Evolutionary conservation across 345 rosid genomes (phyloP).

Genomic region (Bretschneidera sinensis): DNA sequence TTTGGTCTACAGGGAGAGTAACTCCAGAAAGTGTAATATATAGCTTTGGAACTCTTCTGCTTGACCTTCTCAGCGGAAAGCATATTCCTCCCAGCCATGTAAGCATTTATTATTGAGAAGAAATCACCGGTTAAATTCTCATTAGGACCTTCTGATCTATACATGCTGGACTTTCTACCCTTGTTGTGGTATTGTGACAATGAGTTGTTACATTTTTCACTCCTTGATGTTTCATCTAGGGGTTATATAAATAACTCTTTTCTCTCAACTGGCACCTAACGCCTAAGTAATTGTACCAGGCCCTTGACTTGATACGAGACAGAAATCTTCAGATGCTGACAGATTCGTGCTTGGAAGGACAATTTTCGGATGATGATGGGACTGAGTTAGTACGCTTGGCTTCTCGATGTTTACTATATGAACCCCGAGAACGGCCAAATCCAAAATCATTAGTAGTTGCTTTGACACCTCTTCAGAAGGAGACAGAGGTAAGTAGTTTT

Average conservation of each 20-base stretch:
- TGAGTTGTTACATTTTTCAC: not conserved
- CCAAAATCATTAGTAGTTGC: conserved; percentile 63
- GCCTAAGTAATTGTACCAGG: conserved; percentile 37
- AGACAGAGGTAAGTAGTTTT: conserved; percentile 61
- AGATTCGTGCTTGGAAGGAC: conserved; percentile 89
- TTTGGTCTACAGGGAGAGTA: conserved; percentile 60
- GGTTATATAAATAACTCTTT: not conserved
- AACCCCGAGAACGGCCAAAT: conserved; percentile 81
- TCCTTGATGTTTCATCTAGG: not conserved
- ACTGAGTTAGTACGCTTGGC: conserved; percentile 76
- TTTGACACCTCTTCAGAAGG: conserved; percentile 75
- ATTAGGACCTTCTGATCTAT: not conserved
- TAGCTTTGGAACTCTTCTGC: conserved; percentile 86
- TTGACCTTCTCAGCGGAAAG: conserved; percentile 92
- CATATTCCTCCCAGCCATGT: conserved; percentile 98
- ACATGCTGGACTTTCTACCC: not conserved
- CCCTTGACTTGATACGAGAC: conserved; percentile 84
- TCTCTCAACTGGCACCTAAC: conserved; percentile 1
- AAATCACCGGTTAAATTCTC: not conserved
- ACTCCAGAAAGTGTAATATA: conserved; percentile 85
- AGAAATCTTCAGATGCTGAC: conserved; percentile 75
- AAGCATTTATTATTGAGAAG: conserved; percentile 26
- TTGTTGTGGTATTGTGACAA: not conserved
- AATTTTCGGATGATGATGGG: conserved; percentile 64
- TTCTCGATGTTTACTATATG: conserved; percentile 74